Evolutionary conservation across 2,329 filamentous ascomycete species (phyloP), one percentile per base, ranked within the genome.

Genomic region (Rasamsonia emersonii): DNA sequence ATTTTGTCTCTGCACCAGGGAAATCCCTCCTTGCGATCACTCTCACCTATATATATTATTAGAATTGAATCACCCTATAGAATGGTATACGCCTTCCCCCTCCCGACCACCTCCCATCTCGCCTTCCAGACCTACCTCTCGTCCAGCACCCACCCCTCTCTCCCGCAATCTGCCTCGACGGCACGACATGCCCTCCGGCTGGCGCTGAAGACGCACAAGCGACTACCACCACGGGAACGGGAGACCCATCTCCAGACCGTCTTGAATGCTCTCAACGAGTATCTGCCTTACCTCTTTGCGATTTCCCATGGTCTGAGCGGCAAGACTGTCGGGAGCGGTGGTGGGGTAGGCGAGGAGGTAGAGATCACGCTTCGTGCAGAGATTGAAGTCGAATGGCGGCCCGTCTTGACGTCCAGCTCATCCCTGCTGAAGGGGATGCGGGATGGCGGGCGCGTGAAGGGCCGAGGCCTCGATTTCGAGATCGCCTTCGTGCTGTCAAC

Each of bases 31-130:
- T n/a, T n/a, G n/a, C n/a, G n/a, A n/a, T n/a, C n/a, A n/a, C n/a
- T n/a, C n/a, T n/a, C n/a, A n/a, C n/a, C n/a, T n/a, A n/a, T n/a
- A 23, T 8, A 23, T 23, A 7, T 23, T n/a, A 23, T 23, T 23
- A 7, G 20, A 23, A 23, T 23, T 23, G n/a, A 23, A 23, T 23
- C 8, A 23, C 20, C 20, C 20, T 23, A 28, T 27, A 36, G 11
- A 26, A 96, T 96, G 91, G 88, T 89, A 18, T 96, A 84, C 54
- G 82, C 83, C 9, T 95, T 94, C 51, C 65, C 75, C 8, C 75
- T 96, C 18, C 88, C 91, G 2, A 96, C 89, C 1, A 95, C 89
- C 4, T 93, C 86, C 19, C 75, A 81, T 33, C 80, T 93, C 52
- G 79, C 83, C 32, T 89, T 94, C 54, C 81, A 83, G 14, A 70